phyloP scores from a whole-genome alignment of 192 early-diverging fungal species.

The Neocallimastix lanati region DNA sequence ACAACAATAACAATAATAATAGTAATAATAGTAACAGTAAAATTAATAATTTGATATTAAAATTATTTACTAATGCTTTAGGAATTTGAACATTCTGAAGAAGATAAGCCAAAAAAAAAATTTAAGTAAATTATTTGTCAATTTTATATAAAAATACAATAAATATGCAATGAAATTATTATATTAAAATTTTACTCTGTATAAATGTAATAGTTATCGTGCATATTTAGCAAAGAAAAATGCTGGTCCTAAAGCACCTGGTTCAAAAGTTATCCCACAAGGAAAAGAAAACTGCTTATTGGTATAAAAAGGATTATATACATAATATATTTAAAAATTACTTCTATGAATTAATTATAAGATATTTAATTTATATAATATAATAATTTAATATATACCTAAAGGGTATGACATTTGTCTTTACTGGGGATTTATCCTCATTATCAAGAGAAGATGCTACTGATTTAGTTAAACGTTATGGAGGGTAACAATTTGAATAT shows the following conservation, averaged over 20 bases:
- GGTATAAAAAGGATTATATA: constrained; percentile 1
- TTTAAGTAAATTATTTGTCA: not conserved
- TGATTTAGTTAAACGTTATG: constrained; percentile 75
- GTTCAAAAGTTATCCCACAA: constrained; percentile 47
- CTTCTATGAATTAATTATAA: too few relatives aligned
- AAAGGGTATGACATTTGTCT: constrained; percentile 65
- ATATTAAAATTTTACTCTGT: too few relatives aligned
- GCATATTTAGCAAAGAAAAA: not conserved
- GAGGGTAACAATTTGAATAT: too few relatives aligned
- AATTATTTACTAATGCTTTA: too few relatives aligned
- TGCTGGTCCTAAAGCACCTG: constrained; percentile 33
- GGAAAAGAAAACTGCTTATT: constrained; percentile 54
- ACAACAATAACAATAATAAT: too few relatives aligned
- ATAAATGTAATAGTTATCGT: too few relatives aligned
- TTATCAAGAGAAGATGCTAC: constrained; percentile 55
- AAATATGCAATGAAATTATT: too few relatives aligned
- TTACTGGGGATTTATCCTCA: constrained; percentile 72
- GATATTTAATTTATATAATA: not conserved
- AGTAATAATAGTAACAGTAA: too few relatives aligned
- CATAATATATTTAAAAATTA: too few relatives aligned
- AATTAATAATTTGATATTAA: too few relatives aligned
- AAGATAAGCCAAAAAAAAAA: not conserved
- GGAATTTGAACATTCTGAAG: not conserved
- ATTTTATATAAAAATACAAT: too few relatives aligned
- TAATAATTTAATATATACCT: not conserved